Percentiles rank a stretch among this genome's conserved stretches.
Evolutionary conservation across 2,329 filamentous ascomycete genomes (phyloP).

Genomic region (Hypomyces perniciosus): DNA sequence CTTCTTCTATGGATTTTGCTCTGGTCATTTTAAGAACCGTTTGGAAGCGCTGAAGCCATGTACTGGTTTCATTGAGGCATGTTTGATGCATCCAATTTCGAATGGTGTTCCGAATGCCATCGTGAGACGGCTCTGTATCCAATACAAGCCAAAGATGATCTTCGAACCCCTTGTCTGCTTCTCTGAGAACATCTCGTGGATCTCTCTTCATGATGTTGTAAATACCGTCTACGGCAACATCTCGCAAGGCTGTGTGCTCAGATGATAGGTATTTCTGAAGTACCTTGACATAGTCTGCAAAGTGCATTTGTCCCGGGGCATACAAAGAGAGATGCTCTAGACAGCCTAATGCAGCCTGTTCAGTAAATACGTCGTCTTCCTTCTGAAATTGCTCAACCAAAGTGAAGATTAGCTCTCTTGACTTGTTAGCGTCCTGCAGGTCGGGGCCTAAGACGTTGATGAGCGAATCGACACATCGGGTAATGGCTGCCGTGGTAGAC

Average conservation of each 20-base stretch:
- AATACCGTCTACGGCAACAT: conserved; percentile 79
- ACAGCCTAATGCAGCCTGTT: conserved; percentile 73
- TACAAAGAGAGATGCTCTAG: conserved; percentile 90
- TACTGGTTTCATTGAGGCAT: conserved; percentile 67
- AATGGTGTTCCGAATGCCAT: conserved; percentile 79
- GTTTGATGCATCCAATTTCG: conserved; percentile 92
- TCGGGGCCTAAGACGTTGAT: conserved; percentile 96
- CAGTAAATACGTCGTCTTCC: conserved; percentile 63
- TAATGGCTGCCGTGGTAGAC: conserved; percentile 74
- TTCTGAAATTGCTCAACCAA: conserved; percentile 77
- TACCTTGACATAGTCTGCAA: conserved; percentile 73
- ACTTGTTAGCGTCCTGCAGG: conserved; percentile 84
- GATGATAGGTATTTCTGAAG: conserved; percentile 74
- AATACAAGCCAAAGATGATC: conserved; percentile 88
- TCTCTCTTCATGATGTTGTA: conserved; percentile 95
- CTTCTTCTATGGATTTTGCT: conserved; percentile 53
- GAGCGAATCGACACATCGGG: conserved; percentile 85
- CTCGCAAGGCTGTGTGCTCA: conserved; percentile 60
- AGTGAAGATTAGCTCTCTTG: conserved; percentile 84
- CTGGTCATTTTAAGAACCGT: conserved; percentile 83
- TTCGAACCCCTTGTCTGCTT: conserved; percentile 73
- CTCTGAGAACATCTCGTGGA: conserved; percentile 71
- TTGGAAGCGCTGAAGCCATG: conserved; percentile 89
- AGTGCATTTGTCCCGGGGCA: conserved; percentile 80
- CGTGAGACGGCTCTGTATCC: conserved; percentile 68